A percentile compares a stretch with the other conserved stretches of the same genome.
These are phyloP conservation scores for Mortierella sp. DNA, from an alignment of 371 early-diverging fungal genomes.

Conservation along the genomic window DNA sequence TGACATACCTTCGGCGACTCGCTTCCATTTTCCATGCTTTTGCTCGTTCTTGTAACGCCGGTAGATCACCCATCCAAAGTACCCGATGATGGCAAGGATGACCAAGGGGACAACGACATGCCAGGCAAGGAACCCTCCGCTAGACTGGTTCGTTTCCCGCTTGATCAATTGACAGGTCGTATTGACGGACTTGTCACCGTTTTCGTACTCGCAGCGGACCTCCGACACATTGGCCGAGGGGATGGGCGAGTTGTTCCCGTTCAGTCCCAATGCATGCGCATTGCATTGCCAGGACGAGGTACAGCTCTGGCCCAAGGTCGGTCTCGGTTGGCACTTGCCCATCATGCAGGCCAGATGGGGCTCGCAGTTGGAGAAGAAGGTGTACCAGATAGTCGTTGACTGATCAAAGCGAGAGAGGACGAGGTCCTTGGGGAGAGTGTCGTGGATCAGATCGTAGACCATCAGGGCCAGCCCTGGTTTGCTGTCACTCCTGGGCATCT, in stretches of 20 bases:
- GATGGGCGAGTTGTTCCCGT: slow-evolving; percentile 46
- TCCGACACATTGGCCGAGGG: slow-evolving; percentile 24
- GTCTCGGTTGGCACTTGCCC: slow-evolving; percentile 38
- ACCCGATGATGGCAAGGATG: slow-evolving; percentile 24
- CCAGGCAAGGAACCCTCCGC: slow-evolving; percentile 36
- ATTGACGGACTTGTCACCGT: slow-evolving; percentile 33
- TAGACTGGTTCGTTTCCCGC: slow-evolving; percentile 7
- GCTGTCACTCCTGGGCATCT: slow-evolving; percentile 29
- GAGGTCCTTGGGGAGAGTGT: slow-evolving; percentile 34
- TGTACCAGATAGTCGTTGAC: slow-evolving; percentile 37
- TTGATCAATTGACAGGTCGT: slow-evolving; percentile 38
- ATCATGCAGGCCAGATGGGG: slow-evolving; percentile 28
- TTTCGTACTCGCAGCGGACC: slow-evolving; percentile 44
- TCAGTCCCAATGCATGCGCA: slow-evolving; percentile 40
- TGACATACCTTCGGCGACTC: slow-evolving; percentile 33
- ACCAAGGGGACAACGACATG: slow-evolving; percentile 34
- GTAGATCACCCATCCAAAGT: slow-evolving; percentile 40
- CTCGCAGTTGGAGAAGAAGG: slow-evolving; percentile 47
- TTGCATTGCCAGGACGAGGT: slow-evolving; percentile 54
- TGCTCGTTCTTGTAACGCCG: slow-evolving; percentile 25
- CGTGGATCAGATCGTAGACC: slow-evolving; percentile 46
- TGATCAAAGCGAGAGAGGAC: slow-evolving; percentile 37
- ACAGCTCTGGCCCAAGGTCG: slow-evolving; percentile 35
- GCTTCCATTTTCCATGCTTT: slow-evolving; percentile 45
- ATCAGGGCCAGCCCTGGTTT: slow-evolving; percentile 33